A percentile compares a stretch with the other conserved stretches of the same genome.
phyloP scores from a whole-genome alignment of 768 basidiomycete genomes.

The Suillus ampliporus region DNA sequence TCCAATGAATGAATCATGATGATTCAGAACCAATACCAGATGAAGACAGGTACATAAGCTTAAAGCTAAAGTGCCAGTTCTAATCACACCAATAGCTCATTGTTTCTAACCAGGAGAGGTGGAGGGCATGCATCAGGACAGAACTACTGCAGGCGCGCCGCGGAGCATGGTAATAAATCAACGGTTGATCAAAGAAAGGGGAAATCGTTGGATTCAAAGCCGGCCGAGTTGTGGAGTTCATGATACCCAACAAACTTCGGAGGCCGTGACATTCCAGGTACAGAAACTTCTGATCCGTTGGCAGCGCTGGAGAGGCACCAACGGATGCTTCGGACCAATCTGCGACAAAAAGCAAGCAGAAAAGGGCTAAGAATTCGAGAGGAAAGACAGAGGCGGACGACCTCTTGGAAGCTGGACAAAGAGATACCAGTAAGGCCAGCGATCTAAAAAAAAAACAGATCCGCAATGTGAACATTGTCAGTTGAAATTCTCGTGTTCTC shows the following conservation, averaged over 20 bases:
- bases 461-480: constrained; percentile 77
- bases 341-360: constrained; percentile 30
- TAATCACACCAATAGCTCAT: neutral
- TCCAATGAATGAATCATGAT: constrained; percentile 62
- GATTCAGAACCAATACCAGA: constrained; percentile 64
- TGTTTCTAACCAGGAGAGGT: constrained; percentile 60
- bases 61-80: constrained; percentile 27
- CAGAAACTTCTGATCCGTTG: constrained; percentile 49
- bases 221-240: constrained; percentile 23
- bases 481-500: constrained; percentile 47
- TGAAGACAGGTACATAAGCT: constrained; percentile 55
- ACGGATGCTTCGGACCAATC: constrained; percentile 18
- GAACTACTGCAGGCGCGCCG: constrained; percentile 26
- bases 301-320: constrained; percentile 50
- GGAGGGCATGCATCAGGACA: constrained; percentile 70
- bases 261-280: constrained; percentile 3
- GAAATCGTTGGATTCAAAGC: constrained; percentile 65
- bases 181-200: constrained; percentile 66
- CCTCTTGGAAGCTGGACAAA: constrained; percentile 69
- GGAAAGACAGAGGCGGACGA: constrained; percentile 54
- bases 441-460: constrained; percentile 89
- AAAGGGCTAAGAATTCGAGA: constrained; percentile 11
- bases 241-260: neutral
- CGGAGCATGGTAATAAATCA: constrained; percentile 66
- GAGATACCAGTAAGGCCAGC: constrained; percentile 91